Evolutionary conservation across 768 basidiomycete genomes (phyloP).

Genomic region (Psilocybe cubensis): DNA sequence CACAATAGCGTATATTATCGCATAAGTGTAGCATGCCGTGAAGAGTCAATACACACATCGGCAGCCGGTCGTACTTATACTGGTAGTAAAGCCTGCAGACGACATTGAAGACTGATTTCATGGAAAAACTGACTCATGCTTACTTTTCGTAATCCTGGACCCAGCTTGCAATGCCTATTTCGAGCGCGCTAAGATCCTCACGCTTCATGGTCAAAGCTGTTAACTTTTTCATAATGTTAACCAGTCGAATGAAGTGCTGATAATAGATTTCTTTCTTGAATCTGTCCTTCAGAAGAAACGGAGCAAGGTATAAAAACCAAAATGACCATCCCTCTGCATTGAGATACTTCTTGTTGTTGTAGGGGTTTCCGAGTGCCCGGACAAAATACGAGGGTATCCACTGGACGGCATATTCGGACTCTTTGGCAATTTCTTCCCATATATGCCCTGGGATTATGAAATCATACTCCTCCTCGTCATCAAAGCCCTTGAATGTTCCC

Average conservation of each 20-base stretch:
- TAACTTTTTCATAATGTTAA: constrained; percentile 37
- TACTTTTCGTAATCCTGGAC: constrained; percentile 42
- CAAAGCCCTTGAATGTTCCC: constrained; percentile 40
- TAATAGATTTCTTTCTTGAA: constrained; percentile 34
- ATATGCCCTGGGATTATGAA: constrained; percentile 19
- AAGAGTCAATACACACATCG: constrained; percentile 31
- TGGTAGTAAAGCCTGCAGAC: constrained; percentile 32
- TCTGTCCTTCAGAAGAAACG: constrained; percentile 15
- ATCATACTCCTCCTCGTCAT: constrained; percentile 23
- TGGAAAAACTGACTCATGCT: constrained; percentile 2
- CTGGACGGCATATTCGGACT: constrained; percentile 14
- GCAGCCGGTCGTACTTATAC: constrained; percentile 17
- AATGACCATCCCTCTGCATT: constrained; percentile 24
- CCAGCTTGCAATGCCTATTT: constrained; percentile 36
- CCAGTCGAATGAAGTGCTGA: constrained; percentile 40
- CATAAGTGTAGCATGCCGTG: constrained; percentile 29
- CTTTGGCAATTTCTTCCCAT: constrained; percentile 19
- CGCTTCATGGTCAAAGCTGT: constrained; percentile 29
- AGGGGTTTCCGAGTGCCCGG: constrained; percentile 27
- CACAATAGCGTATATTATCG: constrained; percentile 28
- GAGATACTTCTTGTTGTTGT: constrained; percentile 22
- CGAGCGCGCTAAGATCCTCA: constrained; percentile 24
- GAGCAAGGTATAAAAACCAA: constrained; percentile 27
- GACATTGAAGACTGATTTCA: background rate
- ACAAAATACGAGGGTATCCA: constrained; percentile 33